Evolutionary conservation across 1,284 basidiomycete genomes (phyloP), one percentile per base, ranked within the genome.

Genomic region (Austropuccinia psidii): DNA sequence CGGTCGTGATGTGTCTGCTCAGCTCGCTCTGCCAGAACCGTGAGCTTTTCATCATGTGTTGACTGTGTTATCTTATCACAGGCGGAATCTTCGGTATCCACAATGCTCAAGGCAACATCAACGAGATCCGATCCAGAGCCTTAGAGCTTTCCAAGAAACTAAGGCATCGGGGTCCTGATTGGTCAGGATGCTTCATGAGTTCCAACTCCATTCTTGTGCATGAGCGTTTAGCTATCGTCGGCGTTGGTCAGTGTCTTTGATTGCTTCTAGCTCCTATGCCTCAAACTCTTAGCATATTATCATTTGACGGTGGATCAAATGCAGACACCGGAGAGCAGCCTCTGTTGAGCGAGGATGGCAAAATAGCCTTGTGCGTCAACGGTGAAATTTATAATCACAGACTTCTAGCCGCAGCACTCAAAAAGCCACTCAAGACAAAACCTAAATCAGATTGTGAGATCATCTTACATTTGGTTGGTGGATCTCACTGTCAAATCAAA

Each of bases 321-420:
- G 33, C 77, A 96, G 95, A 98, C 81, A 91, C 93, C 35, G 96
- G 96, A 78, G 96, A 96, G 47, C 96, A 99, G 81, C 96, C 96
- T 27, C 86, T 99, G 70, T 83, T 90, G 76, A 93, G 89, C 82
- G 87, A 90, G 60, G 93, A 98, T 78, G 89, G 89, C 73, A 90
- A 90, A 79, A 82, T 89, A 77, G 86, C 90, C 78, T 89, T 99
- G 70, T 88, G 91, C 75, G 96, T 98, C 80, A 99, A 98, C 83
- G 96, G 96, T 70, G 96, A 99, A 83, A 98, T 98, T 79, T 99
- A 99, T 86, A 99, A 98, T 85, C 92, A 98, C 81, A 83, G 92
- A 75, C 85, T 88, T 43, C 86, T 98, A 58, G 88, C 91, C 76
- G 87, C 89, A 74, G 83, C 82, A 33, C 83, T 94, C 77, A 87